Percentiles rank a stretch among this genome's conserved stretches.
These are phyloP conservation scores for Reutealis trisperma DNA, from an alignment of 345 rosid genomes.

Conservation along the genomic window DNA sequence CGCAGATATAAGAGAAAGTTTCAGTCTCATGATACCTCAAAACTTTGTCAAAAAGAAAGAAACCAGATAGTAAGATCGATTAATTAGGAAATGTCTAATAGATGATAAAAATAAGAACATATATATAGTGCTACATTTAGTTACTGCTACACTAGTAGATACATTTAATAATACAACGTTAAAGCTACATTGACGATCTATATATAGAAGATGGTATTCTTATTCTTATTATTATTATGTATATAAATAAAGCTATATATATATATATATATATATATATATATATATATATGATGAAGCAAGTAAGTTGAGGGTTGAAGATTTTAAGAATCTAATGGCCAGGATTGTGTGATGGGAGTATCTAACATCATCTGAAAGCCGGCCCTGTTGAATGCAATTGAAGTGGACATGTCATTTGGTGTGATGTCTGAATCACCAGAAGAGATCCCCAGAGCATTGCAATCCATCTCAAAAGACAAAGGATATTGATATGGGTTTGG, in stretches of 20 bases:
- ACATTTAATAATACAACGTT: neutral
- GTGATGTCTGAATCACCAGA: slow-evolving; percentile 20
- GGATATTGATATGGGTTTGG: slow-evolving; percentile 43
- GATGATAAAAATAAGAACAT: too few relatives aligned
- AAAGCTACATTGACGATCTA: neutral
- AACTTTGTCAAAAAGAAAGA: too few relatives aligned
- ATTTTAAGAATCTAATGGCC: slow-evolving; percentile 45
- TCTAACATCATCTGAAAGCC: slow-evolving; percentile 51
- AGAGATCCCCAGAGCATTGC: slow-evolving; percentile 36
- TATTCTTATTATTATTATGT: neutral
- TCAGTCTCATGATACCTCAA: too few relatives aligned
- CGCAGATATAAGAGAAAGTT: too few relatives aligned
- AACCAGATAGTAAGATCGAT: too few relatives aligned
- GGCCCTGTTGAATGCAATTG: slow-evolving; percentile 41
- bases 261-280: too few relatives aligned
- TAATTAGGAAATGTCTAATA: too few relatives aligned
- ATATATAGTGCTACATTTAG: too few relatives aligned
- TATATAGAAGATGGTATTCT: neutral
- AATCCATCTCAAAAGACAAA: slow-evolving; percentile 51
- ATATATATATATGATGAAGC: too few relatives aligned
- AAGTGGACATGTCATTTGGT: slow-evolving; percentile 41
- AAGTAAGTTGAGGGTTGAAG: neutral
- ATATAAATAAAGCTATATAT: neutral
- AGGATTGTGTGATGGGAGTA: slow-evolving; percentile 51
- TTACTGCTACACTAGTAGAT: neutral